Conservation (phyloP, 192 early-diverging fungal genomes). For the Backusella circina region DNA sequence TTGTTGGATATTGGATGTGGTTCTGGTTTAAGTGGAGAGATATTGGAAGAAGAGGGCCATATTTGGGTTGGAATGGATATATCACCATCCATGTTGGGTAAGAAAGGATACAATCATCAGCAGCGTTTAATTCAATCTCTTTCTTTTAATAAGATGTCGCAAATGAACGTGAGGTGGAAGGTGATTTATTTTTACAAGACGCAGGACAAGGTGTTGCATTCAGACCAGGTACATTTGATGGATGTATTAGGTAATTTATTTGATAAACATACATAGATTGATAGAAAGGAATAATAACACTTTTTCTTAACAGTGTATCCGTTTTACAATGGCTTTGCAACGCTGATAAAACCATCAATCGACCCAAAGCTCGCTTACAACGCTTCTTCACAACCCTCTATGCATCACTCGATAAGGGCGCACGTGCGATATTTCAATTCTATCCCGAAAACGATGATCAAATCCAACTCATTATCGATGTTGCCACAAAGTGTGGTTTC, state of each 20-base stretch:
- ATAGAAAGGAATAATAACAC: background rate
- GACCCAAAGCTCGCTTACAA: conserved; percentile 75
- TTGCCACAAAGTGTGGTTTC: conserved; percentile 90
- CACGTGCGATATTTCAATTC: conserved; percentile 97
- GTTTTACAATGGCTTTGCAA: conserved; percentile 99
- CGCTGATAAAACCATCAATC: conserved; percentile 88
- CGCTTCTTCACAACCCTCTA: conserved; percentile 94
- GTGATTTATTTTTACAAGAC: conserved; percentile 94
- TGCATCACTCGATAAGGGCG: conserved; percentile 81
- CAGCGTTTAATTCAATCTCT: background rate
- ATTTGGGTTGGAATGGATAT: conserved; percentile 98
- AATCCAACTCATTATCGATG: conserved; percentile 86
- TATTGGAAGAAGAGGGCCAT: conserved; percentile 93
- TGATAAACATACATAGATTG: background rate
- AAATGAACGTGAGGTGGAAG: conserved; percentile 85
- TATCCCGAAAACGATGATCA: conserved; percentile 97
- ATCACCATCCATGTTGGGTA: conserved; percentile 81
- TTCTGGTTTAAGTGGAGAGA: conserved; percentile 93
- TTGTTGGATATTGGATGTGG: conserved; percentile 98
- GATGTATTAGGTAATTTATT: conserved; percentile 67
- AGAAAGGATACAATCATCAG: background rate
- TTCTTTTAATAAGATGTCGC: conserved; percentile 58
- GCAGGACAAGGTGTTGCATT: conserved; percentile 93
- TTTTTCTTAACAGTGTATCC: conserved; percentile 65
- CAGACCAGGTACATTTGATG: conserved; percentile 96